phyloP scores from a whole-genome alignment of 1,284 basidiomycete species.

The Puccinia triticina region DNA sequence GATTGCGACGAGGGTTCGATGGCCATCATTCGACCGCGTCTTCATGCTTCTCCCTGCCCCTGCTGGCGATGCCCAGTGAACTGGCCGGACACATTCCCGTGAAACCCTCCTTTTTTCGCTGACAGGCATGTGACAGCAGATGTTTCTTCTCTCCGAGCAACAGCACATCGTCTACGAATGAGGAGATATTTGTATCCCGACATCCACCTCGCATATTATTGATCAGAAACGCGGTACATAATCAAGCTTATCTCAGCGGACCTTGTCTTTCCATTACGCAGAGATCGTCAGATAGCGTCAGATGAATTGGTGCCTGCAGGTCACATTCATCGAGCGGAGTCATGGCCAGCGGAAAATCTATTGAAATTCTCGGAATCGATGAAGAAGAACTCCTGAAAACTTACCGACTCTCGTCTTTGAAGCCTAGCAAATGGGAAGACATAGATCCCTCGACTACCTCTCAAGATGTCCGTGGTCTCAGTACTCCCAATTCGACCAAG shows the following conservation, averaged over 20 bases:
- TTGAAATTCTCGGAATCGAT: slow-evolving; percentile 56
- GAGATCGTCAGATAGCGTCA: slow-evolving; percentile 17
- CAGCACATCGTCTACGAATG: background rate
- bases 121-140: slow-evolving; percentile 7
- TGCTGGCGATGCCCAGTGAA: no score
- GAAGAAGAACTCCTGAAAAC: slow-evolving; percentile 60
- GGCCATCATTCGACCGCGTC: no score
- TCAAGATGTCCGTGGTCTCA: slow-evolving; percentile 9
- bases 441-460: slow-evolving; percentile 45
- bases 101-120: background rate
- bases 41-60: no score
- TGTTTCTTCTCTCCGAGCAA: background rate
- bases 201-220: background rate
- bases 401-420: slow-evolving; percentile 60
- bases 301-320: slow-evolving; percentile 10
- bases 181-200: background rate
- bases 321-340: slow-evolving; percentile 9
- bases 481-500: background rate
- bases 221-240: background rate
- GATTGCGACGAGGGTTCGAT: background rate
- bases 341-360: slow-evolving; percentile 52
- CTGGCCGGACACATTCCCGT: background rate
- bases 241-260: background rate
- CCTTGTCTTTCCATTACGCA: background rate
- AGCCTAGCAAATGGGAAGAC: slow-evolving; percentile 60